A percentile compares a stretch with the other conserved stretches of the same genome.
These are phyloP conservation scores for Trichomonas gallinae DNA, from an alignment of 208 protist genomes.

Conservation along the genomic window DNA sequence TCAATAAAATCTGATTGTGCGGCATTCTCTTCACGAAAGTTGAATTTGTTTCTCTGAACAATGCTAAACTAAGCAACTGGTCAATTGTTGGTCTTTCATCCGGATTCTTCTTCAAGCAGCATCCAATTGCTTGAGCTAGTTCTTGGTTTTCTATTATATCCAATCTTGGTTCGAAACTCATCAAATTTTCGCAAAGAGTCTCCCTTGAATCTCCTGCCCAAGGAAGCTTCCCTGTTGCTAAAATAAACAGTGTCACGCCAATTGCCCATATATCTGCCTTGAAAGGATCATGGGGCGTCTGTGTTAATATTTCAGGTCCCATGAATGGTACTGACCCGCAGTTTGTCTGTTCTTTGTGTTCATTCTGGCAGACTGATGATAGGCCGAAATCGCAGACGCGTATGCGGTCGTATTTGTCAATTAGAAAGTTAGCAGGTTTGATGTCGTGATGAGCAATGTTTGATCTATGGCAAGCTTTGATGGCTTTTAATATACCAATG, in stretches of 20 bases:
- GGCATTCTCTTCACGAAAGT: background rate
- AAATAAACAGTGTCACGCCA: background rate
- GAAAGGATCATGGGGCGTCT: background rate
- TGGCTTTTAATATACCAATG: background rate
- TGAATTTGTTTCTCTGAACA: background rate
- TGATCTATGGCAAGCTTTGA: background rate
- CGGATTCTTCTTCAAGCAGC: background rate
- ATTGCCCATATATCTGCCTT: background rate
- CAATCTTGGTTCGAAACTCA: no score
- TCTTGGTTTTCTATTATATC: no score
- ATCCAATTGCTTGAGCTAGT: background rate
- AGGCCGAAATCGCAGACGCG: slow-evolving; percentile 93
- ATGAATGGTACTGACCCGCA: background rate
- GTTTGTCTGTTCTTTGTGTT: background rate
- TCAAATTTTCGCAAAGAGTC: no score
- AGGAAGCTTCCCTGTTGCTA: background rate
- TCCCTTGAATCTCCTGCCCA: background rate
- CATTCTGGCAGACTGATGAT: background rate
- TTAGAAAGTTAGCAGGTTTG: slow-evolving; percentile 56
- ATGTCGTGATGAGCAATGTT: background rate
- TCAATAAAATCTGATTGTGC: no score
- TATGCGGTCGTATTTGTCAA: slow-evolving; percentile 58
- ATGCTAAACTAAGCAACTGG: background rate
- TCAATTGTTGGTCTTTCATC: background rate
- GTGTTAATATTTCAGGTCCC: background rate